A percentile compares a stretch with the other conserved stretches of the same genome.
phyloP scores from a whole-genome alignment of 2,329 filamentous ascomycete species.

The Cryphonectria nitschkei region DNA sequence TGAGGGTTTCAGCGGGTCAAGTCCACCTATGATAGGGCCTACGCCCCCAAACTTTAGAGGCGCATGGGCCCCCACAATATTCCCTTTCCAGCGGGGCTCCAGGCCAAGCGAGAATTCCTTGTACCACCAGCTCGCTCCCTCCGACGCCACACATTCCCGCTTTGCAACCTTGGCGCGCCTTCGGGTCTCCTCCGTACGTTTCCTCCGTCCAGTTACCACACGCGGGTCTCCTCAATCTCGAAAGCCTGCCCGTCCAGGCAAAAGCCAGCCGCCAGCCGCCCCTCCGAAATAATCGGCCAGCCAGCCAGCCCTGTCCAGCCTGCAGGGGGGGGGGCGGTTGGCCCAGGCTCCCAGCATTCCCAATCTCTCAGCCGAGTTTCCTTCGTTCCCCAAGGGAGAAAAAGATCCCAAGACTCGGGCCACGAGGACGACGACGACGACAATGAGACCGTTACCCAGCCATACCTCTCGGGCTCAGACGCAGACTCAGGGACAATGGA shows the following conservation, averaged over 20 bases:
- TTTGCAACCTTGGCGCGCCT: background rate
- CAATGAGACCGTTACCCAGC: slow-evolving; percentile 6
- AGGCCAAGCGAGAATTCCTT: background rate
- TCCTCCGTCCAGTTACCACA: background rate
- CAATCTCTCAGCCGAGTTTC: background rate
- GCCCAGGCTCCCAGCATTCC: background rate
- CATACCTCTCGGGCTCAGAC: slow-evolving; percentile 1
- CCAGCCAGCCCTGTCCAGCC: background rate
- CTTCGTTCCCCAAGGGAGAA: background rate
- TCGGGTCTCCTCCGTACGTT: background rate
- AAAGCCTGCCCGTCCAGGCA: background rate
- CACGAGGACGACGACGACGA: background rate
- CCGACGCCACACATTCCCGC: background rate
- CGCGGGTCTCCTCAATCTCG: background rate
- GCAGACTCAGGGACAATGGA: slow-evolving; percentile 45
- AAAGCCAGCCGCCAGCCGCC: background rate
- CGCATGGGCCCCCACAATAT: background rate
- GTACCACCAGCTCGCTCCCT: background rate
- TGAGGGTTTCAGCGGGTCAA: background rate
- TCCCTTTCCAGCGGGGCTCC: background rate
- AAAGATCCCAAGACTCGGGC: background rate
- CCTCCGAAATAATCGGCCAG: background rate
- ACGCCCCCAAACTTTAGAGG: background rate
- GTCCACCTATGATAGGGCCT: background rate
- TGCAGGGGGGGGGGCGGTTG: background rate